Conservation (phyloP, 768 basidiomycete genomes). For the Galerina sulciceps region DNA sequence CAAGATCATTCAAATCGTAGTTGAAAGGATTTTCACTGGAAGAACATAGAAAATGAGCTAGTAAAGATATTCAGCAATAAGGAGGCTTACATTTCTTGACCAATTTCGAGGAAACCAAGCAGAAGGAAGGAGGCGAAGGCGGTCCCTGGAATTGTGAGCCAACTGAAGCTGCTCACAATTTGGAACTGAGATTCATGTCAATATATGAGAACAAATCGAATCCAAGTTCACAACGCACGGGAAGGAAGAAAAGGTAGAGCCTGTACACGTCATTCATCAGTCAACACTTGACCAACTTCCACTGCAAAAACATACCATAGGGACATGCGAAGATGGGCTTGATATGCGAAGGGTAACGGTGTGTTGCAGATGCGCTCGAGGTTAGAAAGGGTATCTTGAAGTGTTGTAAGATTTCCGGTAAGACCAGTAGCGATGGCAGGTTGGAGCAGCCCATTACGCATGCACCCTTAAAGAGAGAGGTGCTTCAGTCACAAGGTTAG, state of each 20-base stretch:
- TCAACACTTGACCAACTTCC: conserved; percentile 49
- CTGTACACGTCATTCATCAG: conserved; percentile 36
- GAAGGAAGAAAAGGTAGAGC: conserved; percentile 48
- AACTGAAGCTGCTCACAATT: conserved; percentile 46
- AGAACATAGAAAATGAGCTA: not conserved
- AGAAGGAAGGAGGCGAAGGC: conserved; percentile 67
- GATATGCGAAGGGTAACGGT: conserved; percentile 72
- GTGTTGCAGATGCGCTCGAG: conserved; percentile 69
- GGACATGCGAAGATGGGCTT: conserved; percentile 68
- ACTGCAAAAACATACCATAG: conserved; percentile 59
- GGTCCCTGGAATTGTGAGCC: conserved; percentile 62
- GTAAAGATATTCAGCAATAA: not conserved
- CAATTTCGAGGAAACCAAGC: conserved; percentile 70
- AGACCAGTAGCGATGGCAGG: conserved; percentile 61
- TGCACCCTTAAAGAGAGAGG: conserved; percentile 34
- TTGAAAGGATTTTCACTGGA: conserved; percentile 69
- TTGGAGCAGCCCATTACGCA: conserved; percentile 43
- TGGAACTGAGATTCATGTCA: conserved; percentile 48
- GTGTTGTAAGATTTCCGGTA: conserved; percentile 43
- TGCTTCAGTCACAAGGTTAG: not conserved
- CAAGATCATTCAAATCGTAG: conserved; percentile 70
- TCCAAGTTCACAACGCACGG: conserved; percentile 27
- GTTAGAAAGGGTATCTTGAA: conserved; percentile 64
- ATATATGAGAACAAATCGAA: conserved; percentile 34
- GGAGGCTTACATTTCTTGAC: conserved; percentile 58